Base-by-base conservation (phyloP, 306 rosid species). In the Dalbergia cultrata region DNA sequence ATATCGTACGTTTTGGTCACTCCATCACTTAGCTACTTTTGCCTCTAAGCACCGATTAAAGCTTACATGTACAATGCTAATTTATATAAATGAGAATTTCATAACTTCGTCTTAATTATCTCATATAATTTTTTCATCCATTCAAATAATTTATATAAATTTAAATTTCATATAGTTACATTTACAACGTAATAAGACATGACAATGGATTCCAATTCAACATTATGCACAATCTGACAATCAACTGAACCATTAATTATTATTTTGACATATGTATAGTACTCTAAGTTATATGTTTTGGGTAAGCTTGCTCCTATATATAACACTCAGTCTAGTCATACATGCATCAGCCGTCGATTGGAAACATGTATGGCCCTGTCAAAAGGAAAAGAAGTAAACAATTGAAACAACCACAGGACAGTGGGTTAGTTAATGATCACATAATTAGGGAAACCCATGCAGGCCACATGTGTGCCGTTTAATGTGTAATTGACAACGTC, bases 391-490 rank as follows among this genome's bases (percentile, higher is more conserved):
- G 19, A 31, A 2, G 7, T 11, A 26, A 7, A 67, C n/a, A 8
- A 41, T 0, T 41, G 59, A 57, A 43, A 78, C 14, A 22, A 2
- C 59, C 75, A 74, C 57, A 52, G 60, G 19, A 52, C 6, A 72
- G 50, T 83, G 45, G 67, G 37, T 43, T 43, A 54, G 41, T 70
- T 65, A 63, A 64, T 77, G 74, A 76, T 82, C 58, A 49, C 31
- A 67, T 35, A 21, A 35, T 31, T 5, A 60, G 76, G 56, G 22
- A 54, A 66, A 72, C 8, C 57, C 88, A 74, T 74, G 80, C 80
- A 79, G 33, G 67, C 26, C 66, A 49, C 83, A 73, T 79, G 83
- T 31, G 80, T 26, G 31, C 52, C 33, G 45, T 52, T 78, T 73
- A 16, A 39, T 31, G 70, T 73, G 74, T n/a, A 69, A 33, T 31